Evolutionary conservation across 2,329 filamentous ascomycete species (phyloP), one percentile per base, ranked within the genome.

Genomic region (Grosmannia serpens): DNA sequence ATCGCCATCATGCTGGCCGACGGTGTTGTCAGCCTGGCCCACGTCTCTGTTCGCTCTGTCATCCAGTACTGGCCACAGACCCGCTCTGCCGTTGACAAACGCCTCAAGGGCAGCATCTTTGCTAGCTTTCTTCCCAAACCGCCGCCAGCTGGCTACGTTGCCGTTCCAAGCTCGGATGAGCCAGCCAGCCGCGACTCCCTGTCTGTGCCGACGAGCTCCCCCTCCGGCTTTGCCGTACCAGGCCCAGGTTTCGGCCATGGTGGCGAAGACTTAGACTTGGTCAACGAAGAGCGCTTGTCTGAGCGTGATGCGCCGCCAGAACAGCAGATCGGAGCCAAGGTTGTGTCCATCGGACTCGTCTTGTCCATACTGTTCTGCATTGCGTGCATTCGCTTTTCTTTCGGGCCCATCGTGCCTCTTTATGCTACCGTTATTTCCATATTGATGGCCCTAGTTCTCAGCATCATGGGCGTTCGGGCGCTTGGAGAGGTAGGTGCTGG

Each of bases 1-100:
- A 75, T 99, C 33, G 89, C 94, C 4, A 96, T 99, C 64, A 99
- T 99, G 94, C 79, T 99, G 29, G 89, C 89, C 26, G 94, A 99
- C 71, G 90, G 92, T 0, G 79, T 99, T 4, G 82, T 97, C 62
- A 96, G 88, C 66, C 81, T 99, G 11, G 84, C 87, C 1, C 91
- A 91, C 77, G 80, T 96, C 47, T 76, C 88, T 1, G 63, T 88
- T 2, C 82, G 82, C 4, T 67, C 68, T 1, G 51, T 53, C 24
- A 11, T 63, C 4, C 60, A 60, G 47, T 58, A 55, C 47, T 60
- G 59, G 56, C 61, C 63, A 11, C 35, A 63, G 26, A 47, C 35
- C 4, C 33, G 31, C 20, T 8, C 44, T 4, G 51, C 59, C 4
- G 47, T 62, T 13, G 24, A 10, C 27, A 15, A 35, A 17, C 31